Percentiles rank a stretch among this genome's conserved stretches.
These are phyloP conservation scores for Camellia lanceoleosa DNA, from an alignment of 148 eudicot genomes.

Conservation along the genomic window DNA sequence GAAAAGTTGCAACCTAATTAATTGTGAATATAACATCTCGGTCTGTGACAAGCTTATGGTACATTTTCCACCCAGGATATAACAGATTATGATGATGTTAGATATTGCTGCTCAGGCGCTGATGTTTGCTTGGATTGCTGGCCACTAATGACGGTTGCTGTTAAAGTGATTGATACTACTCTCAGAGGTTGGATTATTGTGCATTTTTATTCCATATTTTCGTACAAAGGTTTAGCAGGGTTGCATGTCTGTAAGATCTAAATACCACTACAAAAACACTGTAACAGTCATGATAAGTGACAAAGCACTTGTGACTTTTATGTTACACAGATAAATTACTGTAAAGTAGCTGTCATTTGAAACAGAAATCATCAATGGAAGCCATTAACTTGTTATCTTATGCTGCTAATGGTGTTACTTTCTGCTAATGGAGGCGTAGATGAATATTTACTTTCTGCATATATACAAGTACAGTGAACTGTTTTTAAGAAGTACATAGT, in stretches of 20 bases:
- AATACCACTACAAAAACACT: neutral
- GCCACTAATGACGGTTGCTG: slow-evolving; percentile 96
- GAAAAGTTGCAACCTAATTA: neutral
- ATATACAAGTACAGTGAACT: neutral
- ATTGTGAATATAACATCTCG: neutral
- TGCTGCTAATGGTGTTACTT: neutral
- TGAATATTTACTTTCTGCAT: neutral
- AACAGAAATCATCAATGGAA: neutral
- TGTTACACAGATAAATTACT: neutral
- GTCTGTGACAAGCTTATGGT: slow-evolving; percentile 13
- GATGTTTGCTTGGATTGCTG: slow-evolving; percentile 90
- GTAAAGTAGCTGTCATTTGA: slow-evolving; percentile 1
- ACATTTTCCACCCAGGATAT: slow-evolving; percentile 64
- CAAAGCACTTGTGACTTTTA: neutral
- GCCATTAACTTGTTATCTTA: neutral
- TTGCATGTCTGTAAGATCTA: slow-evolving; percentile 5
- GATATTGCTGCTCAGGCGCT: slow-evolving; percentile 95
- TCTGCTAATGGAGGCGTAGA: no score
- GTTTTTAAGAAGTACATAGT: neutral
- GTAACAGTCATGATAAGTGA: neutral
- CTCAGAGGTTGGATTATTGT: slow-evolving; percentile 68
- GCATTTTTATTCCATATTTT: neutral
- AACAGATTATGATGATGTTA: slow-evolving; percentile 87
- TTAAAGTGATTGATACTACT: slow-evolving; percentile 83
- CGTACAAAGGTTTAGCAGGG: neutral